These are phyloP conservation scores for Pleoardoris graminearum DNA, from an alignment of 2,329 filamentous ascomycete genomes.

Conservation along the genomic window DNA sequence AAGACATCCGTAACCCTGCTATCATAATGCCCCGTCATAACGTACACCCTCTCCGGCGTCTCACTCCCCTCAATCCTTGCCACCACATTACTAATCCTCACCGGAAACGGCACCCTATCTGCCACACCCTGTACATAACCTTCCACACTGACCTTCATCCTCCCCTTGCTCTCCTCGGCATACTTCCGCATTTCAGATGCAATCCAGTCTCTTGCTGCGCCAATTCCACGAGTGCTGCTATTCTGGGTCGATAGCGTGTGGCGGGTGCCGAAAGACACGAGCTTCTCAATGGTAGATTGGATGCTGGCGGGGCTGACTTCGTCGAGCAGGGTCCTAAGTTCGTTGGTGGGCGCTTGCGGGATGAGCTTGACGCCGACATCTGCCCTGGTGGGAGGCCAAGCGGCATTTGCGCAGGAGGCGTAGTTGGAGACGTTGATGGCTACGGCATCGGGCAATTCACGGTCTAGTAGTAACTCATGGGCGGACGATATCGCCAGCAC, in stretches of 20 bases:
- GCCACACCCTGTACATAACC: conserved; percentile 57
- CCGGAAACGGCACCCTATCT: conserved; percentile 54
- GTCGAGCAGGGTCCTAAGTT: conserved; percentile 45
- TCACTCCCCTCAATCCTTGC: conserved; percentile 54
- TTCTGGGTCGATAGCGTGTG: conserved; percentile 61
- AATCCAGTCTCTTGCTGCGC: conserved; percentile 62
- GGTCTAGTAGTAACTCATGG: conserved; percentile 31
- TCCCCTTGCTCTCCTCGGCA: conserved; percentile 54
- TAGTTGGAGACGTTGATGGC: conserved; percentile 40
- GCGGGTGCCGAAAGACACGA: conserved; percentile 61
- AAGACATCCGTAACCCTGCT: conserved; percentile 55
- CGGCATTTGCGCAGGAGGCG: conserved; percentile 39
- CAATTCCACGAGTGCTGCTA: conserved; percentile 56
- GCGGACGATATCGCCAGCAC: conserved; percentile 26
- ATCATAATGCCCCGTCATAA: conserved; percentile 62
- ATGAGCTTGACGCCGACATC: conserved; percentile 43
- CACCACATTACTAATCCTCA: conserved; percentile 57
- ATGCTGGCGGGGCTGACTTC: conserved; percentile 52
- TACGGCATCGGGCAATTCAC: conserved; percentile 32
- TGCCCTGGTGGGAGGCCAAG: conserved; percentile 46
- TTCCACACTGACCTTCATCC: conserved; percentile 55
- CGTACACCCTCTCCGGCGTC: conserved; percentile 52
- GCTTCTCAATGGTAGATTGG: conserved; percentile 55
- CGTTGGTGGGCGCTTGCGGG: conserved; percentile 48
- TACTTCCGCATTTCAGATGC: conserved; percentile 54